phyloP scores from a whole-genome alignment of 2,329 filamentous ascomycete species.

The Lachnellula subtilissima region DNA sequence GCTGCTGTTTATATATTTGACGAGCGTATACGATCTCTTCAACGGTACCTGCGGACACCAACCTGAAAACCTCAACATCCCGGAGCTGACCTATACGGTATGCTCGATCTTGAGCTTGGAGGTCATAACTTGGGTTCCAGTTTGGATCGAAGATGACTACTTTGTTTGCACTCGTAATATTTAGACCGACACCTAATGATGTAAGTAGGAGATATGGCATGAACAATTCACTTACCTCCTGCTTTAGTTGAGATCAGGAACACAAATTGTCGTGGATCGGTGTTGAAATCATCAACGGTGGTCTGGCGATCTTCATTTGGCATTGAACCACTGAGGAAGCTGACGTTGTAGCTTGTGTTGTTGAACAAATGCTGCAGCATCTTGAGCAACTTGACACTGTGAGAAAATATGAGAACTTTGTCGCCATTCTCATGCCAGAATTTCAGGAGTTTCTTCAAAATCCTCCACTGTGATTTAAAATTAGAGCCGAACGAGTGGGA shows the following conservation, averaged over 20 bases:
- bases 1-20: constrained; percentile 98
- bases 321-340: constrained; percentile 83
- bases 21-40: constrained; percentile 96
- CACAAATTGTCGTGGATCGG: constrained; percentile 80
- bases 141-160: constrained; percentile 96
- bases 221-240: constrained; percentile 46
- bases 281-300: constrained; percentile 86
- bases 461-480: constrained; percentile 61
- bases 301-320: constrained; percentile 76
- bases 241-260: constrained; percentile 94
- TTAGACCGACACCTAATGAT: constrained; percentile 67
- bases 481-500: constrained; percentile 1
- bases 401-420: constrained; percentile 93
- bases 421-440: constrained; percentile 89
- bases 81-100: constrained; percentile 91
- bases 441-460: constrained; percentile 77
- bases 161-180: constrained; percentile 97
- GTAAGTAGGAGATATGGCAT: background rate
- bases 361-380: constrained; percentile 84
- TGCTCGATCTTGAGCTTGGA: constrained; percentile 93
- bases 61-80: constrained; percentile 91
- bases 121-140: constrained; percentile 93
- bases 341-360: constrained; percentile 84
- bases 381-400: constrained; percentile 78
- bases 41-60: constrained; percentile 86